Base-by-base conservation (phyloP, 2,329 filamentous ascomycete species). In the Neocucurbitaria cava region DNA sequence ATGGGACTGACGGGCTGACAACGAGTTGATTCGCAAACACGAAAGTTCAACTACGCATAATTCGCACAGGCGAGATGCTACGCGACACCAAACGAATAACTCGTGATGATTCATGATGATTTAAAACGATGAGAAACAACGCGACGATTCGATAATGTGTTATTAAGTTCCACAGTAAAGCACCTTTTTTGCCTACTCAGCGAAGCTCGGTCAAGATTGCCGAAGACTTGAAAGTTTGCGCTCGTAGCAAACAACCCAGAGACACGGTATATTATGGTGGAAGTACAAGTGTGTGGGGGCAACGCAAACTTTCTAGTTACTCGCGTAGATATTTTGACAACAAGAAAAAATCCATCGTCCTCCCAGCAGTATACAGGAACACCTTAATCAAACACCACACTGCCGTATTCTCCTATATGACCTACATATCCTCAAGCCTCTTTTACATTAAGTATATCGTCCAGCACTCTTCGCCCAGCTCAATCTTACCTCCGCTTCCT, bases 401-500 rank as follows among this genome's bases (percentile, higher is more conserved):
- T 31, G 8, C 13, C 9, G n/a, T n/a, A n/a, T 15, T 6, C 9
- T 10, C 30, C 13, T 31, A 4, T 11, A 31, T 31, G 30, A 11
- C 30, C 30, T 11, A 31, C 8, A 18, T 13, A 31, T 11, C 9
- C 30, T 15, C 5, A 31, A 8, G 3, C 30, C 30, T 5, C 36
- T 39, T 13, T 21, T 33, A 26, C 33, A 35, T 49, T 38, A 54
- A 8, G 26, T 43, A 15, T 45, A 52, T 3, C 43, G 18, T n/a
- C 39, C 30, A 31, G 24, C 31, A 30, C 36, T 31, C 40, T 64
- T 62, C 5, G 55, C 55, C 7, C 35, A 23, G 0, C 49, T 35
- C 15, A 66, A 44, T 24, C 35, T 50, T 20, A 47, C 36, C 17
- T 57, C 46, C n/a, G 63, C 61, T 23, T 61, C 50, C 10, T 58